Evolutionary conservation across 106 monocot species (phyloP), one percentile per base, ranked within the genome.

Genomic region (Posidonia australis): DNA sequence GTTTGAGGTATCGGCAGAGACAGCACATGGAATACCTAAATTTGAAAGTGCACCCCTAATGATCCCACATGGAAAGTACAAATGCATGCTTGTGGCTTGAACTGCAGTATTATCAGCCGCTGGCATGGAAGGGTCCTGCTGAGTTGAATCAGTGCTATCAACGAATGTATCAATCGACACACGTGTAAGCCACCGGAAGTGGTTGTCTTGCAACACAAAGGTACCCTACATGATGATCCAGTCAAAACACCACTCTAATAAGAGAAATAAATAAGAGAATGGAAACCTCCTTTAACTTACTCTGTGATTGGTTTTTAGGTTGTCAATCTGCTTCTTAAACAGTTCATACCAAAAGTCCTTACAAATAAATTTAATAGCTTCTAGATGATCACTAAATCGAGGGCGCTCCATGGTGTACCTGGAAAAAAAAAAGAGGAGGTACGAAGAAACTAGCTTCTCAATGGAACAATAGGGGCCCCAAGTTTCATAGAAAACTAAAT

Each of bases 281-380:
- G 22, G 23, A 51, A 13, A 10, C 2, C 3, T 0, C 27, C n/a
- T 19, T 5, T 17, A 28, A 58, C 54, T 78, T 68, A 88, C 98
- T 71, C 83, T 74, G 68, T 91, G 90, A 80, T 98, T 98, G 31
- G 96, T 98, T 65, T 90, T 98, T 51, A 98, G 72, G 68, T 98
- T 98, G 63, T 98, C 96, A 45, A 98, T 91, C 66, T 91, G 98
- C 65, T 98, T 98, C 71, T 88, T 98, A 81, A 98, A 98, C 19
- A 98, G 67, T 57, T 88, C 87, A 9, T 87, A 83, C 98, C 87
- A 98, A 44, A 98, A 98, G 36, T 98, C 96, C 58, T 98, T 98
- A 73, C 96, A 98, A 47, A 98, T 87, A 68, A 98, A 98, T 62
- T 98, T 91, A 65, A 98, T 98, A 7, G 85, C 91, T 31, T 98